Conservation (phyloP, 2,329 filamentous ascomycete genomes). For the Gaeumannomyces sp. region DNA sequence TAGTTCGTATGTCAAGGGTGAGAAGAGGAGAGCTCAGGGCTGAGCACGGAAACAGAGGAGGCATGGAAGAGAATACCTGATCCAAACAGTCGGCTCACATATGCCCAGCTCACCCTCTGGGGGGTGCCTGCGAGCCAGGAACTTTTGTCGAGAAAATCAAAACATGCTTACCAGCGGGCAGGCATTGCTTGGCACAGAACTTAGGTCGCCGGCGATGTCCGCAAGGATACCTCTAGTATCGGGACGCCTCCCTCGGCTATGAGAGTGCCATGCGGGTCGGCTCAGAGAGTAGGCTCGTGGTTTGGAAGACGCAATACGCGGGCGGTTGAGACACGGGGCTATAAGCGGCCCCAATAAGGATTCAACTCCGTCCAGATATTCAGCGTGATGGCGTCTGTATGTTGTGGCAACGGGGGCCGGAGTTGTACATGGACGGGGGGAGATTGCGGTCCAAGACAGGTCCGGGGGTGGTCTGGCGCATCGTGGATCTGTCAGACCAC, state of each 20-base stretch:
- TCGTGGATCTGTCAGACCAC: constrained; percentile 9
- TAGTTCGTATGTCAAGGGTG: too few species aligned
- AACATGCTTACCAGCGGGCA: neutral
- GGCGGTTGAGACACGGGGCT: neutral
- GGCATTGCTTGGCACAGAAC: too few species aligned
- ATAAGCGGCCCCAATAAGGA: neutral
- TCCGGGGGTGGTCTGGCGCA: constrained; percentile 4
- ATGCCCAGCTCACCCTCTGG: too few species aligned
- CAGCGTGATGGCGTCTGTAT: neutral
- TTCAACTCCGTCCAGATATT: neutral
- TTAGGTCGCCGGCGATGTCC: neutral
- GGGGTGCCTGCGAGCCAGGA: too few species aligned
- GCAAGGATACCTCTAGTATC: neutral
- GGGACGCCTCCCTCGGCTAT: neutral
- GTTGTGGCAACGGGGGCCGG: neutral
- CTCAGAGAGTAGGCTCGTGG: neutral
- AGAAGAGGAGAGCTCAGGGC: neutral
- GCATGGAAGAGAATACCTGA: too few species aligned
- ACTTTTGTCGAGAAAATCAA: neutral
- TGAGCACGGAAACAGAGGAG: too few species aligned
- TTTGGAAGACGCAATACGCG: neutral
- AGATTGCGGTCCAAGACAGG: constrained; percentile 11
- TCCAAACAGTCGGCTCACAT: too few species aligned
- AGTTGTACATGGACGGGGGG: constrained; percentile 4
- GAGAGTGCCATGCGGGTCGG: neutral